A percentile compares a stretch with the other conserved stretches of the same genome.
Evolutionary conservation across 1,284 basidiomycete genomes (phyloP).

Genomic region (Boletus mariae): DNA sequence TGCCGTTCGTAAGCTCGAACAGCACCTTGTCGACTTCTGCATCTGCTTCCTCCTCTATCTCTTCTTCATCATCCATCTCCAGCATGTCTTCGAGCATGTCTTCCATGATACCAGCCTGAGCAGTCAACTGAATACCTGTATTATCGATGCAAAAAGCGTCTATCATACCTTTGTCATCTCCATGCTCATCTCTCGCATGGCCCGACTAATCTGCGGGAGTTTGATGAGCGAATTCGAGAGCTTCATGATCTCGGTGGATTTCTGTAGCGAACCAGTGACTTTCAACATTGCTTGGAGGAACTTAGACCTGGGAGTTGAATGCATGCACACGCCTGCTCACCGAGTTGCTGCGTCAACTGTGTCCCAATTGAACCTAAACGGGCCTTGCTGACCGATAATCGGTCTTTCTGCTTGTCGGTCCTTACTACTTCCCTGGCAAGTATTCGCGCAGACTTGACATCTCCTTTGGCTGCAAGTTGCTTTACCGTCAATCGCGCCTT

Average conservation of each 20-base stretch:
- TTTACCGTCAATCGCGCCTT: conserved; percentile 86
- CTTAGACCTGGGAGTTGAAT: neutral
- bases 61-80: conserved; percentile 88
- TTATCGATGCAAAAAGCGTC: neutral
- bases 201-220: conserved; percentile 87
- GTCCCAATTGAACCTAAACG: conserved; percentile 87
- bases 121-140: conserved; percentile 8
- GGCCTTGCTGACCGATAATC: conserved; percentile 90
- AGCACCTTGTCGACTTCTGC: conserved; percentile 97
- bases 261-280: conserved; percentile 94
- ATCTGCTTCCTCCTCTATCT: conserved; percentile 95
- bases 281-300: conserved; percentile 82
- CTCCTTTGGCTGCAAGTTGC: conserved; percentile 87
- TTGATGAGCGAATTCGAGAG: conserved; percentile 89
- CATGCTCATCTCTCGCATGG: conserved; percentile 97
- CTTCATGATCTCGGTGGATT: conserved; percentile 99
- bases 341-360: conserved; percentile 91
- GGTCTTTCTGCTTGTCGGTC: conserved; percentile 91
- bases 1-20: conserved; percentile 94
- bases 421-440: conserved; percentile 93
- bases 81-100: conserved; percentile 91
- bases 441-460: conserved; percentile 89
- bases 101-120: conserved; percentile 86
- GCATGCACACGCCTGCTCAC: conserved; percentile 48
- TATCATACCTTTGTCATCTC: conserved; percentile 92